Evolutionary conservation across 2,329 filamentous ascomycete genomes (phyloP), one percentile per base, ranked within the genome.

Genomic region (Colletotrichum abscissum): DNA sequence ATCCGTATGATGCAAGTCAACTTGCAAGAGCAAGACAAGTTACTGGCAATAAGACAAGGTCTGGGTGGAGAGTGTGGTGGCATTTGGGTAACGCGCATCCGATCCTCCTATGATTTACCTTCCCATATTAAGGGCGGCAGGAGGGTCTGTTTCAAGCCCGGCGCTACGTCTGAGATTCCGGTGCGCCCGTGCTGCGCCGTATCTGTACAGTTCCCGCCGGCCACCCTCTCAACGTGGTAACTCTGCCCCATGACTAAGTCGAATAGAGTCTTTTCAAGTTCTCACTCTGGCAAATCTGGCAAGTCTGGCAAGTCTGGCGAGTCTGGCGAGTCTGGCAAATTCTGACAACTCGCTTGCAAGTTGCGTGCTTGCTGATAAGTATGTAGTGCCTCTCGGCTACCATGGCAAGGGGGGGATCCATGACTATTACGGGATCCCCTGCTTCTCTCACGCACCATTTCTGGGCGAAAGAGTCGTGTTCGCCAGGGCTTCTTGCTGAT

Each of bases 131-230:
- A 70, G 70, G 70, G 67, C 49, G 66, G 22, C 46, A 49, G 33
- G 70, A 65, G 70, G 70, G 42, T 64, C 55, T 52, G 70, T 73
- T 73, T 73, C 66, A 73, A 46, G 16, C 35, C 66, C 54, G 30
- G 59, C 70, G 66, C 70, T 64, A 72, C 55, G 70, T 69, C 70
- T 72, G 70, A 60, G 55, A 69, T 69, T 64, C 70, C 66, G 66
- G 70, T 64, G 54, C 55, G 58, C 38, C 28, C 19, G 46, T 46
- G 16, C 14, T 28, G 4, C 12, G 16, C 46, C 42, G 38, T 62
- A 46, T 62, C 16, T 9, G 14, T 46, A 38, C 58, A 33, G 33
- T 38, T 46, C 22, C 35, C 38, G 16, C 14, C 35, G 24, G 58
- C 5, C n/a, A 49, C 16, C 30, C 22, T 62, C 24, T 46, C 58